phyloP scores from a whole-genome alignment of 2,329 filamentous ascomycete species.

The Coniochaeta sp. region DNA sequence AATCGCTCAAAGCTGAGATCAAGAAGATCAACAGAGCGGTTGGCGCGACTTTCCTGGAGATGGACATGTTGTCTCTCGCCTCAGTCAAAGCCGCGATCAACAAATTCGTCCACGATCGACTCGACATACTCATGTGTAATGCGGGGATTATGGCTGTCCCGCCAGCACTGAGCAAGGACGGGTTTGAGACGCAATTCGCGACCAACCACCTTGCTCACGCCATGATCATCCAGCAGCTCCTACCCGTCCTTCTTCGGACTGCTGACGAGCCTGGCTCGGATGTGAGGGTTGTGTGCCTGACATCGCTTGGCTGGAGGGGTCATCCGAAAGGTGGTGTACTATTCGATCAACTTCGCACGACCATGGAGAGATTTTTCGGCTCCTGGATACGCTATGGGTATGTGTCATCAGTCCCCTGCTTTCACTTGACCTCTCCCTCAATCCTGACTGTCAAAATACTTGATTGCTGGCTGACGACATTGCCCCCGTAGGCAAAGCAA shows the following conservation, averaged over 20 bases:
- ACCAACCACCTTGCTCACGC: constrained; percentile 36
- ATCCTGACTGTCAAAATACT: not conserved
- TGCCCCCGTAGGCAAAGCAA: constrained; percentile 29
- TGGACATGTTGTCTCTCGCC: constrained; percentile 31
- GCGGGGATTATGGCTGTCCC: constrained; percentile 21
- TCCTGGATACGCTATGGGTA: constrained; percentile 21
- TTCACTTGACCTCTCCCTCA: not conserved
- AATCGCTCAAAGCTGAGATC: constrained; percentile 22
- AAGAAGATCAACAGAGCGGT: not conserved
- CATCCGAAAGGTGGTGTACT: constrained; percentile 18
- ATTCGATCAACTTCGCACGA: constrained; percentile 12
- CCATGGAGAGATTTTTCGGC: constrained; percentile 4
- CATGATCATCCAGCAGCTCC: constrained; percentile 27
- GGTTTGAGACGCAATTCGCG: constrained; percentile 27
- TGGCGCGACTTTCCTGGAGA: constrained; percentile 23
- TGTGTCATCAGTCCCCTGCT: not conserved
- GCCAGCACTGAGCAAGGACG: constrained; percentile 24
- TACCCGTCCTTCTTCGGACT: constrained; percentile 26
- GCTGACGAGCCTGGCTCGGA: constrained; percentile 14
- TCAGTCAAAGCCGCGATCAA: constrained; percentile 26
- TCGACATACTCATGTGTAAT: constrained; percentile 35
- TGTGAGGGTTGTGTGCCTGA: constrained; percentile 20
- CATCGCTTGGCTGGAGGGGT: constrained; percentile 17
- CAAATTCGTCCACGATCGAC: constrained; percentile 22
- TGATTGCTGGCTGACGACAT: not conserved